These are phyloP conservation scores for Serendipita sp. DNA, from an alignment of 768 basidiomycete genomes.

Conservation along the genomic window DNA sequence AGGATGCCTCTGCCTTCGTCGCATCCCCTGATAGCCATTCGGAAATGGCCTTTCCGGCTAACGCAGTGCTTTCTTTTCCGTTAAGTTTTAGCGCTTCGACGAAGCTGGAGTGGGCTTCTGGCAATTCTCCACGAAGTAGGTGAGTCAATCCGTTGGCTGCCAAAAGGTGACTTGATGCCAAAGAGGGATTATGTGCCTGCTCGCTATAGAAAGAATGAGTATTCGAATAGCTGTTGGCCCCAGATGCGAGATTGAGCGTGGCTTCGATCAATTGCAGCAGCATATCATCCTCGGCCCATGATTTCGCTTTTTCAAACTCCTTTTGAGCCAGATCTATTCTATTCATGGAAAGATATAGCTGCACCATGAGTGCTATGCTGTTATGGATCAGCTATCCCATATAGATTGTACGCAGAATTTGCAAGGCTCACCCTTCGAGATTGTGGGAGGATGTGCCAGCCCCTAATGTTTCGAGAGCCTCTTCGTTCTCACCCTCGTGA, in stretches of 20 bases:
- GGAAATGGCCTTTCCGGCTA: conserved; percentile 46
- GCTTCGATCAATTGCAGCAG: conserved; percentile 83
- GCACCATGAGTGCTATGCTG: conserved; percentile 68
- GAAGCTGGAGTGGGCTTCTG: conserved; percentile 62
- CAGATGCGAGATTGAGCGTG: conserved; percentile 55
- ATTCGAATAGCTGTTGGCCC: conserved; percentile 46
- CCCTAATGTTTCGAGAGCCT: conserved; percentile 78
- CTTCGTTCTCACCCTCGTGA: conserved; percentile 70
- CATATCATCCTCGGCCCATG: conserved; percentile 77
- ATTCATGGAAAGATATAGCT: conserved; percentile 81
- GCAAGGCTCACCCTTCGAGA: conserved; percentile 62
- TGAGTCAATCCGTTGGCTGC: conserved; percentile 67
- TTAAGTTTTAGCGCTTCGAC: conserved; percentile 45
- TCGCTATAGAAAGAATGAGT: conserved; percentile 58
- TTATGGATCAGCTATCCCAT: background rate
- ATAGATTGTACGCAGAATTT: background rate
- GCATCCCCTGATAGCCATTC: conserved; percentile 40
- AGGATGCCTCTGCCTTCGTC: conserved; percentile 46
- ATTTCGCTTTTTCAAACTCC: conserved; percentile 67
- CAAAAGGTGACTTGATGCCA: conserved; percentile 55
- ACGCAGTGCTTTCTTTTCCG: conserved; percentile 45
- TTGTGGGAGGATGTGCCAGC: conserved; percentile 49
- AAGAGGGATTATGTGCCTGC: conserved; percentile 56
- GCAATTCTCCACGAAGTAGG: conserved; percentile 56
- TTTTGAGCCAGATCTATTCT: conserved; percentile 75